These are phyloP conservation scores for Yamadazyma takamatsuzukensis DNA, from an alignment of 805 yeast species.

Conservation along the genomic window DNA sequence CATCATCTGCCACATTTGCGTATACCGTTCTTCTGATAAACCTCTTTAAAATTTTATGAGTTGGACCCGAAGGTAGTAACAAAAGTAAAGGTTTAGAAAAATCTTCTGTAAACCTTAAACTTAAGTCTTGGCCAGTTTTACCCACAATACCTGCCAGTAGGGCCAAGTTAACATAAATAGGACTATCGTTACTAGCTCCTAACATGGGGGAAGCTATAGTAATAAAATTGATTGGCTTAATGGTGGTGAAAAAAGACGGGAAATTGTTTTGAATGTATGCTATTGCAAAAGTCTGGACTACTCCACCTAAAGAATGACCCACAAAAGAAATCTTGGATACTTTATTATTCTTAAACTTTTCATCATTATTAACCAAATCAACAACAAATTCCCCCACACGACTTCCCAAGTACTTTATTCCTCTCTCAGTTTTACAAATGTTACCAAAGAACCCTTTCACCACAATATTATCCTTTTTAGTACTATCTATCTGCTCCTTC, in stretches of 20 bases:
- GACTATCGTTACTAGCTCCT: slow-evolving; percentile 86
- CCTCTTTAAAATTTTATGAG: slow-evolving; percentile 55
- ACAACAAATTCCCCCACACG: slow-evolving; percentile 73
- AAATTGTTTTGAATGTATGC: slow-evolving; percentile 68
- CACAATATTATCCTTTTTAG: slow-evolving; percentile 38
- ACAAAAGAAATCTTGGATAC: slow-evolving; percentile 75
- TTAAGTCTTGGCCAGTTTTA: slow-evolving; percentile 85
- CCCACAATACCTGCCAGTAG: slow-evolving; percentile 90
- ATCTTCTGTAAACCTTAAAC: slow-evolving; percentile 48
- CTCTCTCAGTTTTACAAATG: slow-evolving; percentile 84
- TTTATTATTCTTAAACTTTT: slow-evolving; percentile 27
- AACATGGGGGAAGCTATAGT: slow-evolving; percentile 84
- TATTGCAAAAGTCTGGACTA: slow-evolving; percentile 85
- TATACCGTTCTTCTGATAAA: slow-evolving; percentile 76
- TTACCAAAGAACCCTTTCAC: slow-evolving; percentile 83
- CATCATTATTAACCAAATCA: slow-evolving; percentile 46
- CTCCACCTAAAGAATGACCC: slow-evolving; percentile 93
- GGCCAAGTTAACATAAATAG: slow-evolving; percentile 78
- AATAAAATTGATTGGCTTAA: slow-evolving; percentile 75
- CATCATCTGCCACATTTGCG: slow-evolving; percentile 90
- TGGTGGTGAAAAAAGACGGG: slow-evolving; percentile 64
- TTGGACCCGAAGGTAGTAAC: slow-evolving; percentile 71
- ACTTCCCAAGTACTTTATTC: slow-evolving; percentile 79
- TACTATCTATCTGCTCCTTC: slow-evolving; percentile 70
- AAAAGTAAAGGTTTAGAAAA: slow-evolving; percentile 64